phyloP scores from a whole-genome alignment of 2,329 filamentous ascomycete species.

The Hypoxylon sp. region DNA sequence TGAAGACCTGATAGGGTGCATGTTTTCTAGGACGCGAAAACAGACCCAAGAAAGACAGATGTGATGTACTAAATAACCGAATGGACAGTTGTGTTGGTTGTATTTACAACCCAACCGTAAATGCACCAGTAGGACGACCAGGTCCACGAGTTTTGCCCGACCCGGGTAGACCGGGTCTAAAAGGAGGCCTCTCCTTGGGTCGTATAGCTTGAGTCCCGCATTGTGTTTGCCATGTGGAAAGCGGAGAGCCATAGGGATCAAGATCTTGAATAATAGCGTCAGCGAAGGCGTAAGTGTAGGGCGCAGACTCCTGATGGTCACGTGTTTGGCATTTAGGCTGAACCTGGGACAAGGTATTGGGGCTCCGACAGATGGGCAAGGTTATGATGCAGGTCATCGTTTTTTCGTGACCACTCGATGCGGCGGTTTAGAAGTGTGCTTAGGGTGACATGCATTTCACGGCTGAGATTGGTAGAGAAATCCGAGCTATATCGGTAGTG shows the following conservation, averaged over 20 bases:
- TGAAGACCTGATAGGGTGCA: constrained; percentile 10
- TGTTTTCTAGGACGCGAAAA: constrained; percentile 10
- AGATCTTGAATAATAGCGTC: constrained; percentile 33
- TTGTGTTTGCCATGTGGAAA: constrained; percentile 40
- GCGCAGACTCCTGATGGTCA: constrained; percentile 30
- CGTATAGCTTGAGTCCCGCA: constrained; percentile 37
- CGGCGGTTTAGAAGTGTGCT: constrained; percentile 16
- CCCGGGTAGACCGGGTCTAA: constrained; percentile 30
- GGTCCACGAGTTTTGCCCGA: constrained; percentile 19
- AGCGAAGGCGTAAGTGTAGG: constrained; percentile 36
- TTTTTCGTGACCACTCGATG: constrained; percentile 18
- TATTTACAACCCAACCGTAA: constrained; percentile 42
- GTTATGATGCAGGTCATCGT: constrained; percentile 2
- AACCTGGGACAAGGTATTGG: constrained; percentile 9
- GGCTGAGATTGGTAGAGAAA: constrained; percentile 32
- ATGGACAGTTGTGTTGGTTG: constrained; percentile 17
- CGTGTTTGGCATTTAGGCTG: constrained; percentile 34
- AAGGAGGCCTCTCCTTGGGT: constrained; percentile 27
- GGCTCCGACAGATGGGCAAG: constrained; percentile 7
- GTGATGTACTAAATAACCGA: constrained; percentile 24
- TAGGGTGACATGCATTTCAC: constrained; percentile 16
- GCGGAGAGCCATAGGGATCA: constrained; percentile 36
- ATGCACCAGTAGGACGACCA: constrained; percentile 36
- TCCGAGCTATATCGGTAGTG: constrained; percentile 35
- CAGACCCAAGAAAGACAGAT: constrained; percentile 16